Base-by-base conservation (phyloP, 2,329 filamentous ascomycete species). In the Paraphaeosphaeria sporulosa region DNA sequence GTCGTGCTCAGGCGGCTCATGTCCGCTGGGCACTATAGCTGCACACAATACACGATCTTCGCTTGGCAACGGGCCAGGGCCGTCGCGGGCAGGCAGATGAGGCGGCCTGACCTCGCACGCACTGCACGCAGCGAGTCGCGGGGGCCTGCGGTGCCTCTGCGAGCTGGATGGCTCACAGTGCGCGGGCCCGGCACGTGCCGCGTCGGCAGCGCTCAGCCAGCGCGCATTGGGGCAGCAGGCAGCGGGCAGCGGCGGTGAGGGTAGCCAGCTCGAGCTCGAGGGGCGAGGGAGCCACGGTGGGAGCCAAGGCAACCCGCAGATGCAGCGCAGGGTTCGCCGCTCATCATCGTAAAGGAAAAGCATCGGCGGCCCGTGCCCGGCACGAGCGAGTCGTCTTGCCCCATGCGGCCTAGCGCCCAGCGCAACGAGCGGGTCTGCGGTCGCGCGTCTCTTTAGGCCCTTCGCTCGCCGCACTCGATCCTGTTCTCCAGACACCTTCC, bases 1-100 rank as follows among this genome's bases (percentile, higher is more conserved):
- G 65, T 57, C 50, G 60, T 59, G 59, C 62, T 60, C 55, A 57
- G 57, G 46, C 60, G 54, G 47, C 59, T 55, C 57, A 63, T 59
- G 55, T 60, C 48, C 57, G 58, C 48, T 48, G 56, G 59, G 55
- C 62, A 58, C 63, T 67, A 63, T 61, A 38, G 64, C 63, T 63
- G 67, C 70, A 71, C 58, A 68, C 62, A 67, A 71, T 63, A 64
- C 58, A 56, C 38, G 66, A 68, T 65, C 63, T 59, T 61, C 63
- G 60, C 70, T 73, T 69, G 70, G 70, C 70, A 72, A 71, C 65
- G 61, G 66, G 21, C 62, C 55, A 52, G 54, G 53, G 55, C 52
- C 40, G 44, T 19, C 21, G 21, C 53, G 6, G 53, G 27, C 8
- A 17, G 10, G 40, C 2, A 25, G 49, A 21, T n/a, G 32, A 40